Evolutionary conservation across 306 rosid species (phyloP), one percentile per base, ranked within the genome.

Genomic region (Geum urbanum): DNA sequence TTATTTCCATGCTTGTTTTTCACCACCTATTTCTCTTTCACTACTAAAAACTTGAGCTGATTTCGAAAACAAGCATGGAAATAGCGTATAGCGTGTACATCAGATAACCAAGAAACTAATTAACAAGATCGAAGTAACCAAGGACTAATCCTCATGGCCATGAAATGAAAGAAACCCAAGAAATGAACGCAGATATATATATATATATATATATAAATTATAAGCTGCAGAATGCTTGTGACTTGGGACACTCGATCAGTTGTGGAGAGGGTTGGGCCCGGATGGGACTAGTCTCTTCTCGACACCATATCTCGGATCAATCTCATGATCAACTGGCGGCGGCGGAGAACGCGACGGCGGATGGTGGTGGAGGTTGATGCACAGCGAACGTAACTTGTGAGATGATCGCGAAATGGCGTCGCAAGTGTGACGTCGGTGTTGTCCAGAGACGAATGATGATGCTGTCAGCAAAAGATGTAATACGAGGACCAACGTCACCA

Each of bases 221-320:
- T 32, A 32, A 32, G 37, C 37, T 32, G 37, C 3, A 32, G 37
- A 32, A 32, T 32, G 37, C 37, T 32, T 32, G 37, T 1, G 37
- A 32, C 4, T 32, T 32, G 37, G 3, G 37, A 32, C 37, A 56
- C 6, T 86, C n/a, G n/a, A n/a, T n/a, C 83, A 91, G 56, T 94
- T 94, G 83, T 94, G 99, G 72, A 94, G 99, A 64, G 96, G 99
- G 92, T 94, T 94, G 22, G 99, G 99, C 3, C 99, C 99, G 9
- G 99, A 80, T 16, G 99, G 99, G 27, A 94, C 97, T 1, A 79
- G 66, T 77, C 99, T 84, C 88, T 91, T 94, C 71, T 94, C 95
- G 15, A 64, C 90, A 12, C 92, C 99, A 63, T 78, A 88, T 83
- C 86, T 88, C 41, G 87, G 92, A 67, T 91, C 97, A 77, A 88